Percentiles rank a stretch among this genome's conserved stretches.
Conservation (phyloP, 768 basidiomycete species). For the Mrakia frigida region DNA sequence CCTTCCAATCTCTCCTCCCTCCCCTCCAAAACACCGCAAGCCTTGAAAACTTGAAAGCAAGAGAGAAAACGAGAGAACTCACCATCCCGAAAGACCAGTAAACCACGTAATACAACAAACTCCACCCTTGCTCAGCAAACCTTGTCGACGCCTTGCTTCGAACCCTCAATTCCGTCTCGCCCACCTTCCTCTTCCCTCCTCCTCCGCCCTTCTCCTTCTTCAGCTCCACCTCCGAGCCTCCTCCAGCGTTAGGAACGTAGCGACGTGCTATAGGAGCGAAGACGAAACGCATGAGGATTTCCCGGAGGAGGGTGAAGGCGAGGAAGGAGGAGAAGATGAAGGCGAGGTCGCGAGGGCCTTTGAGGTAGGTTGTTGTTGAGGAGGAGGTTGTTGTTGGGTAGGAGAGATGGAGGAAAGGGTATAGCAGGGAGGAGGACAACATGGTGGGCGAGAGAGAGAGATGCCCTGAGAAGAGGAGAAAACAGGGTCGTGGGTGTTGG, state of each 20-base stretch:
- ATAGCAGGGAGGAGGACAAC: too few relatives aligned
- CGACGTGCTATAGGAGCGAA: slow-evolving; percentile 76
- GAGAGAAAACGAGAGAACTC: slow-evolving; percentile 45
- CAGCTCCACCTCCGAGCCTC: not conserved
- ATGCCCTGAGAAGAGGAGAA: too few relatives aligned
- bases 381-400: too few relatives aligned
- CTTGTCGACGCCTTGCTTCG: slow-evolving; percentile 63
- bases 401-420: too few relatives aligned
- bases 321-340: slow-evolving; percentile 75
- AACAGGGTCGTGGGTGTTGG: too few relatives aligned
- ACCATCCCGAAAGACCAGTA: slow-evolving; percentile 79
- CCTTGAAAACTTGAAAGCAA: too few relatives aligned
- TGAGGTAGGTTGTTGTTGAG: slow-evolving; percentile 39
- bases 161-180: slow-evolving; percentile 35
- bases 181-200: slow-evolving; percentile 25
- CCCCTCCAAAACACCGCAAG: not conserved
- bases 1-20: not conserved
- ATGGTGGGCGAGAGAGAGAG: too few relatives aligned
- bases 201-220: not conserved
- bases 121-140: slow-evolving; percentile 96
- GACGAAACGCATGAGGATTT: slow-evolving; percentile 64
- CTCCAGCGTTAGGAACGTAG: slow-evolving; percentile 51
- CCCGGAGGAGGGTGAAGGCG: slow-evolving; percentile 79
- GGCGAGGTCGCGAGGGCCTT: slow-evolving; percentile 68
- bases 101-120: slow-evolving; percentile 64